Percentiles rank a stretch among this genome's conserved stretches.
Evolutionary conservation across 352 stramenopile species (phyloP).

Genomic region (Phytophthora gonapodyides): DNA sequence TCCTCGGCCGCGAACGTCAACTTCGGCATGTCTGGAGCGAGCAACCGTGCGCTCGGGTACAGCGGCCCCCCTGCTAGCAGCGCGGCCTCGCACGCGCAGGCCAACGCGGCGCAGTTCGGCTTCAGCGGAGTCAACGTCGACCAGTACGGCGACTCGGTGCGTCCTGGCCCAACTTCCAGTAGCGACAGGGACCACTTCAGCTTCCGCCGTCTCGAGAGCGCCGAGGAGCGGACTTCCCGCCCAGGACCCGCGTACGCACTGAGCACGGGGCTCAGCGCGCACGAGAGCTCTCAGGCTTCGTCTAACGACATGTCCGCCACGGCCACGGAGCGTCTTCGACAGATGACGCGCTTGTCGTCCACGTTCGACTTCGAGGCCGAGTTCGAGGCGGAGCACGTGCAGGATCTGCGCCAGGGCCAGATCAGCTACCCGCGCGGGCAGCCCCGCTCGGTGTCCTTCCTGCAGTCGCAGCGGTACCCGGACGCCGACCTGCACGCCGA

Average conservation of each 20-base stretch:
- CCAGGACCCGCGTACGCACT: conserved; percentile 15
- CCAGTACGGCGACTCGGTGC: conserved; percentile 10
- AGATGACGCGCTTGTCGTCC: conserved; percentile 41
- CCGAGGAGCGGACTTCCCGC: conserved; percentile 14
- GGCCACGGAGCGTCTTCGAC: conserved; percentile 7
- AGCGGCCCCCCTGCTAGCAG: conserved; percentile 23
- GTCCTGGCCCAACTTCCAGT: background rate
- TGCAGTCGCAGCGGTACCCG: conserved; percentile 74
- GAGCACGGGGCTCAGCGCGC: conserved; percentile 29
- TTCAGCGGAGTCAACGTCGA: conserved; percentile 31
- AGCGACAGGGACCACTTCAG: conserved; percentile 32
- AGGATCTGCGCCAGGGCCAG: conserved; percentile 51
- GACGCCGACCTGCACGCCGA: conserved; percentile 74
- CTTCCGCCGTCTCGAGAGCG: conserved; percentile 34
- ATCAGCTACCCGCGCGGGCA: conserved; percentile 56
- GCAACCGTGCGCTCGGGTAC: conserved; percentile 10
- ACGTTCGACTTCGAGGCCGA: conserved; percentile 63
- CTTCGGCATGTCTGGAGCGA: conserved; percentile 27
- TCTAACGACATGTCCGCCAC: conserved; percentile 28
- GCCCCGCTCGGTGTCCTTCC: conserved; percentile 68
- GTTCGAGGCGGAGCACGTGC: conserved; percentile 50
- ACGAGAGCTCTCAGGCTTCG: conserved; percentile 34
- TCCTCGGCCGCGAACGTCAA: conserved; percentile 28
- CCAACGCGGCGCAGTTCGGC: conserved; percentile 39
- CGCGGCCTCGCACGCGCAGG: conserved; percentile 29